Evolutionary conservation across 495 filamentous ascomycete genomes (phyloP), one percentile per base, ranked within the genome.

Genomic region (Podospora tetraspora): DNA sequence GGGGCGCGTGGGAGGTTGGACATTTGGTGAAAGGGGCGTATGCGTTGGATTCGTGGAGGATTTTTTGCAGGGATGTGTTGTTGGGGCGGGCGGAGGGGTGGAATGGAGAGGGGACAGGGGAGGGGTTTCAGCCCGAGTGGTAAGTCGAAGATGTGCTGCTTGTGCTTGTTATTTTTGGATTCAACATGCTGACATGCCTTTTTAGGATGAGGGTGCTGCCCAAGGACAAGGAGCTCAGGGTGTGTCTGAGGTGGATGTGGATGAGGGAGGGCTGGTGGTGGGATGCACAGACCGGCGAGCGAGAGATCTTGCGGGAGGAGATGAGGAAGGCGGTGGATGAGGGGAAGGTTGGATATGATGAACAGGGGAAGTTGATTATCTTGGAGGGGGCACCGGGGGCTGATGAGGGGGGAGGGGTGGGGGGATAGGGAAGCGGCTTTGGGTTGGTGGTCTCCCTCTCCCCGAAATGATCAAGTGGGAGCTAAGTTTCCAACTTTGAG

Each of bases 181-280:
- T n/a, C n/a, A n/a, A n/a, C n/a, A n/a, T n/a, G n/a, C n/a, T 43
- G 13, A 43, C 34, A 16, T 19, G 34, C 12, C 12, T 6, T 6
- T 16, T 37, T 43, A 43, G 34, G 95, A 94, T 91, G 81, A 82
- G 90, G 2, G 93, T 97, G 0, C 70, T 94, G 29, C 94, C 95
- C 0, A 76, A 82, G 59, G 95, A 99, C 75, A 97, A 97, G 77
- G 95, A 99, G 77, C 76, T 97, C 52, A 83, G 92, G 22, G 93
- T 92, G 0, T 97, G 90, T 79, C 74, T 97, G 72, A 81, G 89
- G 3, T 97, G 94, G 94, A 89, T 92, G 84, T 97, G 95, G 94
- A 77, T 77, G 73, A 88, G 89, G 66, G 90, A 96, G 69, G 94
- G 94, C 1, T 92, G 88, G 84, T 79, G 85, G 13, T 97, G 93